phyloP scores from a whole-genome alignment of 2,329 filamentous ascomycete species.

The Alternaria sp. region DNA sequence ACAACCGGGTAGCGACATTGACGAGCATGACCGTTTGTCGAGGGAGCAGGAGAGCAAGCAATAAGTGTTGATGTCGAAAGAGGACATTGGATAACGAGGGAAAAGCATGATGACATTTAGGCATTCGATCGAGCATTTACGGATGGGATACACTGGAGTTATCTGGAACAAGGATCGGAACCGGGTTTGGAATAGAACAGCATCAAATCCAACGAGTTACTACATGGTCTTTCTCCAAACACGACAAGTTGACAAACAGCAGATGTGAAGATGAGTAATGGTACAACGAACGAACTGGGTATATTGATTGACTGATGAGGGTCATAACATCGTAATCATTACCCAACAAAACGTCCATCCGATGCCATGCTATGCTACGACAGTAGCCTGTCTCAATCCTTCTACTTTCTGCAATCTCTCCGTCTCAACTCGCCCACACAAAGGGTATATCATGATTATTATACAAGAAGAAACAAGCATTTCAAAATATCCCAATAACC shows the following conservation, averaged over 20 bases:
- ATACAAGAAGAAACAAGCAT: slow-evolving; percentile 23
- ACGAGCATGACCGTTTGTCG: slow-evolving; percentile 83
- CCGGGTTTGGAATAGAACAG: not conserved
- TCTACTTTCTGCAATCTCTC: slow-evolving; percentile 8
- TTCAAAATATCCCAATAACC: not conserved
- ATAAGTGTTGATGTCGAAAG: not conserved
- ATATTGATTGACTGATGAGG: slow-evolving; percentile 15
- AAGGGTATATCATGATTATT: slow-evolving; percentile 35
- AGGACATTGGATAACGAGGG: no score
- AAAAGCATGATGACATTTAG: slow-evolving; percentile 4
- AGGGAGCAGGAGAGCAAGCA: slow-evolving; percentile 50
- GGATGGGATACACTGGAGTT: slow-evolving; percentile 10
- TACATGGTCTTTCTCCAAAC: not conserved
- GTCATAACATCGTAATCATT: slow-evolving; percentile 31
- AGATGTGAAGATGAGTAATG: not conserved
- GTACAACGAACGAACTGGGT: slow-evolving; percentile 4
- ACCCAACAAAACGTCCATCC: slow-evolving; percentile 13
- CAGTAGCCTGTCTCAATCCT: not conserved
- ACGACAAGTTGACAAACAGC: not conserved
- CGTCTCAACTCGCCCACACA: slow-evolving; percentile 18
- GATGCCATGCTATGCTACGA: slow-evolving; percentile 3
- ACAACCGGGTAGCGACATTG: slow-evolving; percentile 71
- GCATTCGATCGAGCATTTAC: slow-evolving; percentile 12
- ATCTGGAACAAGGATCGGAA: not conserved
- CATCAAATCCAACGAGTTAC: not conserved